Percentiles rank a stretch among this genome's conserved stretches.
Conservation (phyloP, 805 yeast species). For the Alloascoidea africana region DNA sequence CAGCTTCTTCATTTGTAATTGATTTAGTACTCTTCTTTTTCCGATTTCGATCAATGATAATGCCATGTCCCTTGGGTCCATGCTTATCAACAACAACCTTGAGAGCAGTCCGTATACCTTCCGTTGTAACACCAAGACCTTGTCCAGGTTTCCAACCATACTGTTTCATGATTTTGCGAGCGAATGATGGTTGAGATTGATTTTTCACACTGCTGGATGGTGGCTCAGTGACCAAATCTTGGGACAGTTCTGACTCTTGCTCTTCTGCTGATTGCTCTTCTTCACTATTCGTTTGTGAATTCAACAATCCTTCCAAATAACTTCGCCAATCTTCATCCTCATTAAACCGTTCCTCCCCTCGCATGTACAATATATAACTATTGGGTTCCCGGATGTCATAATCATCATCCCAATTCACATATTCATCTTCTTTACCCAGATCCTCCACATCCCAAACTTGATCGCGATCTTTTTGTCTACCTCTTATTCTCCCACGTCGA, state of each 20-base stretch:
- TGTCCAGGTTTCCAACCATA: conserved; percentile 11
- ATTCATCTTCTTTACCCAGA: not conserved
- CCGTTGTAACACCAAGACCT: conserved; percentile 7
- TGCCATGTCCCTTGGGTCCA: conserved; percentile 7
- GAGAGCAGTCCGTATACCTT: conserved; percentile 7
- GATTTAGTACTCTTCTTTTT: no score
- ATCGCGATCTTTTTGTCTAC: not conserved
- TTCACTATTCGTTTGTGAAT: conserved; percentile 1
- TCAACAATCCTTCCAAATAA: conserved; percentile 5
- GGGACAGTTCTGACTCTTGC: not conserved
- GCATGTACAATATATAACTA: conserved; percentile 3
- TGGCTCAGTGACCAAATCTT: not conserved
- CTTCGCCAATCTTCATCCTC: conserved; percentile 9
- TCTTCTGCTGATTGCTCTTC: conserved; percentile 4
- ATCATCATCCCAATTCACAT: conserved; percentile 7
- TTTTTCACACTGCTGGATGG: conserved; percentile 3
- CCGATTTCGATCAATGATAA: conserved; percentile 5
- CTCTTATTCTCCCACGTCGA: not conserved
- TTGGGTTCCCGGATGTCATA: conserved; percentile 9
- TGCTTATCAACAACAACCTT: conserved; percentile 4
- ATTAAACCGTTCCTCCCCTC: conserved; percentile 5
- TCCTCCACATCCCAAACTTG: not conserved
- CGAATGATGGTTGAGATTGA: conserved; percentile 2
- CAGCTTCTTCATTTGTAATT: no score
- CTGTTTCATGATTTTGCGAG: conserved; percentile 4